Base-by-base conservation (phyloP, 208 protist genomes). In the Strigomonas culicis region DNA sequence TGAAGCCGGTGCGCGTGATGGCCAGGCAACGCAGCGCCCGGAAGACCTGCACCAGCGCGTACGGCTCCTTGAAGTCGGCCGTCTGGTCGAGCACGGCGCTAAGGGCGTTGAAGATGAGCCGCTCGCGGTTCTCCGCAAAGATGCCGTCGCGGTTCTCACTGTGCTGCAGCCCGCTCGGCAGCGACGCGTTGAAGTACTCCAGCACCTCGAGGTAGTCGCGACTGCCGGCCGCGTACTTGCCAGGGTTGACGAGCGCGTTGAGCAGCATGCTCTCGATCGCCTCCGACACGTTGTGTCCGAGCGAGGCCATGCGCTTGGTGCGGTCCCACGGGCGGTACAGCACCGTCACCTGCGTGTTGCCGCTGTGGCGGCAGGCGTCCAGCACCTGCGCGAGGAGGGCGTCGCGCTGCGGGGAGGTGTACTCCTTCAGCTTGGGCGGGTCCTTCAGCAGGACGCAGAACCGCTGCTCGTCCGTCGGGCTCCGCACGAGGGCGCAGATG, bases 101-200 rank as follows among this genome's bases (percentile, higher is more conserved):
- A 13, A 95, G 43, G 0, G 90, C 90, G 36, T 66, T 80, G 57
- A 78, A 86, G 46, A 96, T 94, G 50, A 95, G 79, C 64, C 89
- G 86, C 68, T 97, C 88, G 0, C 93, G 74, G 66, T 98, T 98
- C 61, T 97, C 92, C 0, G 90, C 72, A 75, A 98, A 98, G 6
- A 97, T 34, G 11, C 86, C 77, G 47, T 97, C 95, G 52, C 72
- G 75, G 69, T 95, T 97, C 70, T 98, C 88, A 27, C 80, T 88
- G 63, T 77, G 86, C 11, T 68, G 75, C 28, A 97, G 81, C 0
- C 95, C 95, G n/a, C 52, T 87, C 31, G 90, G 86, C 15, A 98
- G 77, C 64, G 96, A 97, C 15, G 88, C 79, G 67, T 97, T 97
- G 68, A 98, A 97, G 63, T 90, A 88, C 36, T 82, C 70, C 17